A percentile compares a stretch with the other conserved stretches of the same genome.
phyloP scores from a whole-genome alignment of 805 yeast species.

The Candida bentonensis region DNA sequence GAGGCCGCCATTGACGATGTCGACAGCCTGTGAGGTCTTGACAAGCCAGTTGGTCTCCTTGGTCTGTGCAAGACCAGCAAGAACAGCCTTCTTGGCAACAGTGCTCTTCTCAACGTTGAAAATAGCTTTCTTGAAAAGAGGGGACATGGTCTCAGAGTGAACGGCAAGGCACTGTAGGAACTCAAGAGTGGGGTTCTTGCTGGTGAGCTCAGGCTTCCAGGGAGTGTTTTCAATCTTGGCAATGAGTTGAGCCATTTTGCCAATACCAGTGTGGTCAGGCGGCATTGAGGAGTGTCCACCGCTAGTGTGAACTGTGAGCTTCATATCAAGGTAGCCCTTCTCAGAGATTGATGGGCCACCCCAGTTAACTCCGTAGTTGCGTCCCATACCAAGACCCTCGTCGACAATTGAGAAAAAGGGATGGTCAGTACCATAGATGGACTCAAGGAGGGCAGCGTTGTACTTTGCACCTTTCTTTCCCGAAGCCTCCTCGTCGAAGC shows the following conservation, averaged over 20 bases:
- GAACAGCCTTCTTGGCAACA: neutral
- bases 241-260: conserved; percentile 50
- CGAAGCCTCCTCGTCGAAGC: conserved; percentile 67
- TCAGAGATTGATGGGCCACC: conserved; percentile 47
- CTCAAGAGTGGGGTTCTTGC: conserved; percentile 45
- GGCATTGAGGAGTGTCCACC: conserved; percentile 78
- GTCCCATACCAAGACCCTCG: conserved; percentile 41
- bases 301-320: conserved; percentile 38
- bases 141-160: neutral
- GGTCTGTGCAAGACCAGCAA: neutral
- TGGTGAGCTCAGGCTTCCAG: conserved; percentile 33
- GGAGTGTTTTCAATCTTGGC: conserved; percentile 43
- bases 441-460: neutral
- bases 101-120: neutral
- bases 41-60: neutral
- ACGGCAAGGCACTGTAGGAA: conserved; percentile 50
- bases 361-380: conserved; percentile 32
- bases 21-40: conserved; percentile 2
- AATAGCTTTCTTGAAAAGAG: neutral
- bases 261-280: conserved; percentile 72
- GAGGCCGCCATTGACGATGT: conserved; percentile 2
- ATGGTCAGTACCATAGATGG: neutral
- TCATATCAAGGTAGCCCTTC: conserved; percentile 42
- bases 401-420: conserved; percentile 34
- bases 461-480: conserved; percentile 49